These are phyloP conservation scores for Aphanocladium album DNA, from an alignment of 2,329 filamentous ascomycete genomes.

Conservation along the genomic window DNA sequence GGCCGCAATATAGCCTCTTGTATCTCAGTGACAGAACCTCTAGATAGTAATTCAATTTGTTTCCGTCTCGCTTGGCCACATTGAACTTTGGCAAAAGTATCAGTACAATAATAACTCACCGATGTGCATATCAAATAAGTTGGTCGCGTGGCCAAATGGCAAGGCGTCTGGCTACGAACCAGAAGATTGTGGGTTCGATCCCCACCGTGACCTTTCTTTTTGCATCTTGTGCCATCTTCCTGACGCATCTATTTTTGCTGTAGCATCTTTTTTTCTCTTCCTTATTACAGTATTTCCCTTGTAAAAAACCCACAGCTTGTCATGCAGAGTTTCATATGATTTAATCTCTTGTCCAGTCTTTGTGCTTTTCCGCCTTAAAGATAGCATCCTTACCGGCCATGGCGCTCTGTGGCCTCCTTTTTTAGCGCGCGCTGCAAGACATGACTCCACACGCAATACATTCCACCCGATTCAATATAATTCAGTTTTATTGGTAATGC, in stretches of 20 bases:
- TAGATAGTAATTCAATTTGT: too few relatives aligned
- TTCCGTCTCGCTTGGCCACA: too few relatives aligned
- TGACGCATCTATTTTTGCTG: too few relatives aligned
- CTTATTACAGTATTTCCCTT: background rate
- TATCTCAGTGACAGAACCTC: too few relatives aligned
- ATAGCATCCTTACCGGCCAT: background rate
- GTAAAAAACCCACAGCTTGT: too few relatives aligned
- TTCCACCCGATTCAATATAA: constrained; percentile 2
- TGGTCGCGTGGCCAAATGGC: constrained; percentile 15
- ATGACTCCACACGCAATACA: constrained; percentile 7
- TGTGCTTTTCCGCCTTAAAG: background rate
- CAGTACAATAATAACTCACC: background rate
- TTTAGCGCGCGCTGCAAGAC: background rate
- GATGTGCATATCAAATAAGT: background rate
- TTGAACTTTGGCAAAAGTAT: too few relatives aligned
- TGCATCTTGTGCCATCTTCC: background rate
- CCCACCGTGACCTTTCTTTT: constrained; percentile 13
- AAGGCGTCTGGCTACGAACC: constrained; percentile 14
- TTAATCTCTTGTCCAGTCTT: too few relatives aligned
- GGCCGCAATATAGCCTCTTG: too few relatives aligned
- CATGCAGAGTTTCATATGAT: too few relatives aligned
- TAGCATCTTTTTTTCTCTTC: background rate
- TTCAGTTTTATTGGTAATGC: background rate
- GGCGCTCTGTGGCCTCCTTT: background rate
- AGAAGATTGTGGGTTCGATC: constrained; percentile 15